Evolutionary conservation across 2,329 filamentous ascomycete species (phyloP).

Genomic region (Colletotrichum spaethianum): DNA sequence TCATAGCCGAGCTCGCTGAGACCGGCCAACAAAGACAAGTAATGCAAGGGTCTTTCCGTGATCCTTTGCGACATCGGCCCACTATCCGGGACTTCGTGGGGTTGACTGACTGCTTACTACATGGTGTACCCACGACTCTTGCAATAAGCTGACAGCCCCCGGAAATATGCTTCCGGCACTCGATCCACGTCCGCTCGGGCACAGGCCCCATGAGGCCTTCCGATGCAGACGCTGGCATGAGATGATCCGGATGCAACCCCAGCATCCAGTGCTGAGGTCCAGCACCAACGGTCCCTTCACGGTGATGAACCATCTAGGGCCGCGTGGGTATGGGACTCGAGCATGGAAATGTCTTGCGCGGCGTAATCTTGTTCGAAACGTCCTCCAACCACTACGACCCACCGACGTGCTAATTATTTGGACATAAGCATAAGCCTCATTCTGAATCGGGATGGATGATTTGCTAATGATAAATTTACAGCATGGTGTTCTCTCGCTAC

Average conservation of each 20-base stretch:
- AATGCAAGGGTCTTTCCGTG: not conserved
- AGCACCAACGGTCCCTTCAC: not conserved
- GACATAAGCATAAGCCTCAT: no score
- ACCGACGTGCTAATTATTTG: not conserved
- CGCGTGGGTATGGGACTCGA: not conserved
- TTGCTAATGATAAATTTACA: not conserved
- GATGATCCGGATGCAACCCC: no score
- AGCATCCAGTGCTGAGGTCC: no score
- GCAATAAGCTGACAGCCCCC: conserved; percentile 7
- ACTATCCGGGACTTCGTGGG: conserved; percentile 1
- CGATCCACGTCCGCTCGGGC: not conserved
- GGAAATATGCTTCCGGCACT: not conserved
- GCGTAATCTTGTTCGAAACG: not conserved
- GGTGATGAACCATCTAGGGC: not conserved
- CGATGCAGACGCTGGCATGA: not conserved
- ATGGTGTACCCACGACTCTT: not conserved
- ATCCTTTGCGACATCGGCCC: conserved; percentile 21
- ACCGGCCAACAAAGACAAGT: not conserved
- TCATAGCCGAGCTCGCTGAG: not conserved
- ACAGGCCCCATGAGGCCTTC: not conserved
- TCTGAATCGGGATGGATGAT: no score
- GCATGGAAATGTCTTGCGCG: not conserved
- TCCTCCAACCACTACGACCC: no score
- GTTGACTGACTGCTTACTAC: not conserved
- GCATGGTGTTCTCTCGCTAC: not conserved